Evolutionary conservation across 768 basidiomycete species (phyloP).

Genomic region (Russula vinacea): DNA sequence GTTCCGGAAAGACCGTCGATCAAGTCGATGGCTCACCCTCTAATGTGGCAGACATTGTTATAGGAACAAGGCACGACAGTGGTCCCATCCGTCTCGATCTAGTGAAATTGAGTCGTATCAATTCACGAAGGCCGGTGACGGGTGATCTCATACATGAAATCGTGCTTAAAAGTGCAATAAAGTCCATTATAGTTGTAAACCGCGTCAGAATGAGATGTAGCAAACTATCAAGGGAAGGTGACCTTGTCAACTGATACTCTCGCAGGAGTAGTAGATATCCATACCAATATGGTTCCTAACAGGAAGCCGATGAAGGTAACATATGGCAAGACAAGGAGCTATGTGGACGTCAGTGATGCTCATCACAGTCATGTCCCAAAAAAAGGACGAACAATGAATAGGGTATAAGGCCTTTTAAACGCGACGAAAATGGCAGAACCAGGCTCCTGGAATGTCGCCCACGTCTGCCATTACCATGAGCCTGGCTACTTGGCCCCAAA

Average conservation of each 20-base stretch:
- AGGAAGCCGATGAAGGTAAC: constrained; percentile 45
- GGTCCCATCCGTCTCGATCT: constrained; percentile 36
- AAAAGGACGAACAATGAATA: constrained; percentile 31
- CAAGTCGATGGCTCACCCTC: constrained; percentile 40
- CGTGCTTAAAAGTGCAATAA: constrained; percentile 45
- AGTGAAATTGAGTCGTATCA: constrained; percentile 18
- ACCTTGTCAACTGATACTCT: not conserved
- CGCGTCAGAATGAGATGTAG: constrained; percentile 30
- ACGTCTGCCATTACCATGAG: constrained; percentile 35
- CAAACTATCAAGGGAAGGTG: constrained; percentile 26
- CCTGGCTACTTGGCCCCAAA: not conserved
- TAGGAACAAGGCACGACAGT: constrained; percentile 43
- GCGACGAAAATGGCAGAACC: constrained; percentile 28
- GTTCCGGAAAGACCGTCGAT: constrained; percentile 5
- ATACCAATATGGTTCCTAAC: constrained; percentile 35
- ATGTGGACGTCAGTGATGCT: constrained; percentile 20
- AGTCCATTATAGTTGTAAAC: constrained; percentile 43
- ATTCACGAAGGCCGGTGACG: not conserved
- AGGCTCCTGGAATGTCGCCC: constrained; percentile 38
- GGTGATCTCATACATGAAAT: constrained; percentile 39
- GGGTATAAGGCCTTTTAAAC: constrained; percentile 33
- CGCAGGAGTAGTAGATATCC: not conserved
- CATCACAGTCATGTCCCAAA: not conserved
- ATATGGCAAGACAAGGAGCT: constrained; percentile 43
- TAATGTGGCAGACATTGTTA: constrained; percentile 43